These are phyloP conservation scores for Ceratonia siliqua DNA, from an alignment of 306 rosid genomes.

Conservation along the genomic window DNA sequence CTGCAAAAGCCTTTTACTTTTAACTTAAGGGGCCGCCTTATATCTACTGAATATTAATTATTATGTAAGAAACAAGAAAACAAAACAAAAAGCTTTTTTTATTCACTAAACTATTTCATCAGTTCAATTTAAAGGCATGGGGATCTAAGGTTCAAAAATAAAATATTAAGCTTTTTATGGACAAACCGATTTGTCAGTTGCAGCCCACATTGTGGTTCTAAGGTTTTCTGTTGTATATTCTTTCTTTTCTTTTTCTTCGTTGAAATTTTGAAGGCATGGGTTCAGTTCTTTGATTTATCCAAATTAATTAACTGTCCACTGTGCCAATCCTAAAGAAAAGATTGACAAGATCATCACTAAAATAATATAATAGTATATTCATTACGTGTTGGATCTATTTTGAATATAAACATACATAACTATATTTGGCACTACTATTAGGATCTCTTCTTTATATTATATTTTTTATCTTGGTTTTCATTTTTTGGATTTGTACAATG, in stretches of 20 bases:
- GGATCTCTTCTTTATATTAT: too few species aligned
- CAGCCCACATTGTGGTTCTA: conserved; percentile 27
- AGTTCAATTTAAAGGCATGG: conserved; percentile 1
- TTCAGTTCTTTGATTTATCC: conserved; percentile 36
- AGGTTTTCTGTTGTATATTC: neutral
- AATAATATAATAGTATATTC: neutral
- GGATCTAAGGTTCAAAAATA: conserved; percentile 36
- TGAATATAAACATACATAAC: too few species aligned
- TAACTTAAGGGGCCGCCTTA: conserved; percentile 1
- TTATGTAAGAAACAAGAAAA: conserved; percentile 28
- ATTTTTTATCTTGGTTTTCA: too few species aligned
- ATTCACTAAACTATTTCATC: neutral
- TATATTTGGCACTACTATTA: too few species aligned
- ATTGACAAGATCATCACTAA: conserved; percentile 18
- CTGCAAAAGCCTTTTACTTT: conserved; percentile 10
- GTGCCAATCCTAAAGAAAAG: conserved; percentile 33
- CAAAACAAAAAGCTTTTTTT: neutral
- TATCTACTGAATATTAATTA: conserved; percentile 7
- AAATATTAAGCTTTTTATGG: conserved; percentile 39
- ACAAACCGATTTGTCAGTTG: conserved; percentile 45
- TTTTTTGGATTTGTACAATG: too few species aligned
- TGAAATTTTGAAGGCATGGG: conserved; percentile 31
- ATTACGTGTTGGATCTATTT: too few species aligned
- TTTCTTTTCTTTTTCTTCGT: conserved; percentile 14
- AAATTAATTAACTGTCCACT: conserved; percentile 24